Base-by-base conservation (phyloP, 305 asterid genomes). In the Fraxinus sp. region DNA sequence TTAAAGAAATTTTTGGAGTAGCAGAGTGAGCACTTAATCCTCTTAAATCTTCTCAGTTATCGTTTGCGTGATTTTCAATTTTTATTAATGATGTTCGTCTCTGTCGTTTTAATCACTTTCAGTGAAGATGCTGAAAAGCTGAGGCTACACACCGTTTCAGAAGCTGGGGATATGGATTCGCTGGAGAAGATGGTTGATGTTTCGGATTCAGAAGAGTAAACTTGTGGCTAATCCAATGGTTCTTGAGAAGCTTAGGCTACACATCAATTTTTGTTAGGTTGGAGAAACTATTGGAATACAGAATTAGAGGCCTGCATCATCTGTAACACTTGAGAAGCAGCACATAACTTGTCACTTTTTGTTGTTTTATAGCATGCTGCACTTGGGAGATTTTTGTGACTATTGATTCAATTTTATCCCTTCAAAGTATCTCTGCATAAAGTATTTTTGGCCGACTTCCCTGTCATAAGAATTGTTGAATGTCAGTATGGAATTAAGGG, bases 41-140 rank as follows among this genome's bases (percentile, higher is more conserved):
- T 26, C 24, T 32, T 18, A 68, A 79, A 36, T 80, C 82, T 72
- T 28, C 20, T 6, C 32, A 5, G 7, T 36, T 46, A 55, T 46
- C 28, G 4, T 59, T 76, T 77, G 33, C 57, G 7, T 68, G 49
- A 59, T 73, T 82, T 44, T 28, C 74, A 46, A 82, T 74, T 81
- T 80, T 62, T 7, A 22, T 77, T 80, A 20, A 14, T 64, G 75
- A 72, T 49, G 44, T 30, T 62, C n/a, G 7, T 7, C 49, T 44
- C 76, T 72, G 75, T 72, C 26, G 1, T 73, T 64, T 49, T 39
- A 70, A 77, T 36, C 33, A 28, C 79, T 81, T 79, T 20, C 94
- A 95, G 99, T 84, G 99, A 93, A 88, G 99, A 94, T 88, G 97
- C 98, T 1, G 97, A 92, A 89, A 92, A 92, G 89, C 94, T 96